These are phyloP conservation scores for Dissophora globulifera DNA, from an alignment of 192 early-diverging fungal species.

Conservation along the genomic window DNA sequence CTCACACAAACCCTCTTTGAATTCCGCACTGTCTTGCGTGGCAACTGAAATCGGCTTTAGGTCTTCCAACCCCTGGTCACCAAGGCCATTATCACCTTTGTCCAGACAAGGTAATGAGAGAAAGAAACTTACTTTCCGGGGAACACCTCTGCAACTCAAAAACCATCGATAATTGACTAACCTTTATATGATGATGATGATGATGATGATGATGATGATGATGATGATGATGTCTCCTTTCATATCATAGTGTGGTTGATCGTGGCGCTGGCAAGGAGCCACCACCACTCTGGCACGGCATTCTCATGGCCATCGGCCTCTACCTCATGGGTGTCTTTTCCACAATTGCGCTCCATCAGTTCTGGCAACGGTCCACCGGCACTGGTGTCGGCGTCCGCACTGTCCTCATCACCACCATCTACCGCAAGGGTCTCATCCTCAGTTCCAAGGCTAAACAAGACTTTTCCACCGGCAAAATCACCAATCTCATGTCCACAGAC, in stretches of 20 bases:
- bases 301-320: slow-evolving; percentile 47
- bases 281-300: slow-evolving; percentile 47
- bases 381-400: slow-evolving; percentile 58
- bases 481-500: slow-evolving; percentile 82
- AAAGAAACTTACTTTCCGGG: neutral
- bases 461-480: slow-evolving; percentile 70
- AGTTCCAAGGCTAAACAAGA: slow-evolving; percentile 60
- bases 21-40: no score
- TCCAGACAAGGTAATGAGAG: slow-evolving; percentile 19
- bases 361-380: slow-evolving; percentile 56
- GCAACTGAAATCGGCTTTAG: slow-evolving; percentile 13
- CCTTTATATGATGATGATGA: no score
- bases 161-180: no score
- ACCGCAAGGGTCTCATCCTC: slow-evolving; percentile 61
- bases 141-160: no score
- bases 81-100: slow-evolving; percentile 43
- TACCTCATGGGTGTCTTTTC: slow-evolving; percentile 55
- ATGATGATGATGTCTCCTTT: neutral
- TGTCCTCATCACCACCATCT: slow-evolving; percentile 57
- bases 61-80: slow-evolving; percentile 49
- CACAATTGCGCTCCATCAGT: slow-evolving; percentile 52
- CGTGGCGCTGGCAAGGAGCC: neutral
- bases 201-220: no score
- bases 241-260: neutral
- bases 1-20: no score